Evolutionary conservation across 208 protist species (phyloP).

Genomic region (Kentomonas sorsogonicus): DNA sequence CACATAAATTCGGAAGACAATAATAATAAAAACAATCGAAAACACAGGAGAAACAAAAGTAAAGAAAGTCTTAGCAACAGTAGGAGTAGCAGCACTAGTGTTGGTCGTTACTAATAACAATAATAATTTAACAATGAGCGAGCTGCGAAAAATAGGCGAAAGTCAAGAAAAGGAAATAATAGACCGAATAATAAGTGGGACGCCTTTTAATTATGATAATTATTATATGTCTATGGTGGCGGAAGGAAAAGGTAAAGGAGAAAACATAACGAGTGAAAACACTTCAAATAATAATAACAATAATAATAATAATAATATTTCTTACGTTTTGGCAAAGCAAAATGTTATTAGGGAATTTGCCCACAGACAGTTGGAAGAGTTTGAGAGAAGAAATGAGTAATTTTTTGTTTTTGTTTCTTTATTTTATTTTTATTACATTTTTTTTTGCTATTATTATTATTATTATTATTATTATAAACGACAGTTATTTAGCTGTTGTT

Average conservation of each 20-base stretch:
- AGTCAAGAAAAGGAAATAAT: no score
- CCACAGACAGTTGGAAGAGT: neutral
- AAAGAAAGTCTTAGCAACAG: neutral
- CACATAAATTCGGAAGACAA: neutral
- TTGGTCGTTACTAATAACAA: neutral
- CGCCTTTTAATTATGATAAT: no score
- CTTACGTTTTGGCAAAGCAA: constrained; percentile 1
- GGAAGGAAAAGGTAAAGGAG: no score
- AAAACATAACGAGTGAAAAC: neutral
- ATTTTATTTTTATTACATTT: neutral
- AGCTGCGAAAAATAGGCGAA: no score
- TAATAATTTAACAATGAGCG: constrained; percentile 7
- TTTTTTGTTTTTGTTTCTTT: neutral
- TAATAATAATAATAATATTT: constrained; percentile 3
- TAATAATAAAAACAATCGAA: constrained; percentile 6
- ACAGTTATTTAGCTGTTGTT: no score
- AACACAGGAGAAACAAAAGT: neutral
- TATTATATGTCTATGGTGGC: no score
- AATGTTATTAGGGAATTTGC: constrained; percentile 2
- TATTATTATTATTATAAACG: neutral
- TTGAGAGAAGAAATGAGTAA: neutral
- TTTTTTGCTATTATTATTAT: constrained; percentile 4
- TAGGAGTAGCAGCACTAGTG: neutral
- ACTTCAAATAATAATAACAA: neutral
- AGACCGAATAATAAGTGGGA: no score